Percentiles rank a stretch among this genome's conserved stretches.
phyloP scores from a whole-genome alignment of 352 stramenopile species.

The Globisporangium orthogonon region DNA sequence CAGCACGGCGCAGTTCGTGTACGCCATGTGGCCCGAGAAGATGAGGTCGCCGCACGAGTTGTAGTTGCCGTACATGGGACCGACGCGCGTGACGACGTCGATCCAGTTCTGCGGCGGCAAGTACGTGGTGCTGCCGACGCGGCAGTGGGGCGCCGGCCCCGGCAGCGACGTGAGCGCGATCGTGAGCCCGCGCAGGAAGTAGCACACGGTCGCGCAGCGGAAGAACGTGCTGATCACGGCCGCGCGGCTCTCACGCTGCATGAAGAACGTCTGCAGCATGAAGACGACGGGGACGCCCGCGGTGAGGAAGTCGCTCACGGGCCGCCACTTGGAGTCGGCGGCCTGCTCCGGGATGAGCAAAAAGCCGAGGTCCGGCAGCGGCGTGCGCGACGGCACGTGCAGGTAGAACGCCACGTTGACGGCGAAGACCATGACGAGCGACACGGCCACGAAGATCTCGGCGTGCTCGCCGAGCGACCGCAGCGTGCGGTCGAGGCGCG shows the following conservation, averaged over 20 bases:
- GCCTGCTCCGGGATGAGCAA: constrained; percentile 65
- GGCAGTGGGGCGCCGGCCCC: constrained; percentile 62
- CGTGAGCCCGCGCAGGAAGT: constrained; percentile 62
- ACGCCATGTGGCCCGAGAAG: constrained; percentile 73
- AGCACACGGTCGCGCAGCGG: constrained; percentile 58
- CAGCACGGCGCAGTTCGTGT: constrained; percentile 61
- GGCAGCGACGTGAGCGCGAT: constrained; percentile 65
- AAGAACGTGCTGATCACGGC: constrained; percentile 56
- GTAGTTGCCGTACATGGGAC: constrained; percentile 67
- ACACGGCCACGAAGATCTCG: constrained; percentile 65
- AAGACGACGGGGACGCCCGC: constrained; percentile 52
- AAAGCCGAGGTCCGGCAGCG: constrained; percentile 68
- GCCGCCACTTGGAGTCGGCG: constrained; percentile 45
- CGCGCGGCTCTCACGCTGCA: constrained; percentile 43
- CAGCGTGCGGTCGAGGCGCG: constrained; percentile 30
- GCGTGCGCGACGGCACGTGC: constrained; percentile 45
- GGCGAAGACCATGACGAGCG: constrained; percentile 56
- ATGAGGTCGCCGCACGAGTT: constrained; percentile 75
- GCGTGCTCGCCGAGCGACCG: constrained; percentile 42
- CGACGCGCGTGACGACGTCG: constrained; percentile 67
- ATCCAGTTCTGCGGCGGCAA: constrained; percentile 58
- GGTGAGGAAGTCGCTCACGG: constrained; percentile 64
- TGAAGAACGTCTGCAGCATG: constrained; percentile 41
- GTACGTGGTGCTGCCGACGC: constrained; percentile 39
- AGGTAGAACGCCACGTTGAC: constrained; percentile 74